Percentiles rank a stretch among this genome's conserved stretches.
These are phyloP conservation scores for Kodamaea nitidulidarum DNA, from an alignment of 805 yeast genomes.

Conservation along the genomic window DNA sequence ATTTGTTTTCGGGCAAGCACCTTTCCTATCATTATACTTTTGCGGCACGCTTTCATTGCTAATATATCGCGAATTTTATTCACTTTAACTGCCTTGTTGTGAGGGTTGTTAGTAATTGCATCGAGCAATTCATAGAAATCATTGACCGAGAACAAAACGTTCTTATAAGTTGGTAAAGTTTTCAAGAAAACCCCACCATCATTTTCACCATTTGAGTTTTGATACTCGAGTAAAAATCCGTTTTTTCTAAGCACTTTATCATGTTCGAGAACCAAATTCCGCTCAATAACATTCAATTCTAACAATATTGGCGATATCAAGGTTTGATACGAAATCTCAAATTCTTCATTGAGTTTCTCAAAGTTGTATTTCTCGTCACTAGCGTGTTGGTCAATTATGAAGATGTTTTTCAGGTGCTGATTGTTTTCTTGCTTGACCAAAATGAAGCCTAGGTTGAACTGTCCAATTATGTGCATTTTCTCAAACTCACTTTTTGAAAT, in stretches of 20 bases:
- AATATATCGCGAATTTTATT: constrained; percentile 78
- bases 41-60: constrained; percentile 94
- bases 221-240: constrained; percentile 60
- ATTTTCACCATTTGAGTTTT: not conserved
- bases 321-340: constrained; percentile 57
- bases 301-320: constrained; percentile 57
- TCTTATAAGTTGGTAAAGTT: constrained; percentile 70
- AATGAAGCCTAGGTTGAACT: constrained; percentile 94
- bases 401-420: constrained; percentile 20
- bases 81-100: constrained; percentile 45
- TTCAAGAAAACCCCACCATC: constrained; percentile 49
- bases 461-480: constrained; percentile 81
- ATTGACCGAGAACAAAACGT: constrained; percentile 57
- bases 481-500: constrained; percentile 70
- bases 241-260: constrained; percentile 56
- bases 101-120: constrained; percentile 49
- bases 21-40: constrained; percentile 91
- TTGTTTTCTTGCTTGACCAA: constrained; percentile 38
- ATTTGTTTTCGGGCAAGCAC: constrained; percentile 56
- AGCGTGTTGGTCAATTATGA: constrained; percentile 96
- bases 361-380: constrained; percentile 93
- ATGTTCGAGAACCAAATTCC: constrained; percentile 63
- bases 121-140: constrained; percentile 80
- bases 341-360: constrained; percentile 59
- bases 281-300: constrained; percentile 75